phyloP scores from a whole-genome alignment of 345 rosid species.

The Noccaea bulbosa region DNA sequence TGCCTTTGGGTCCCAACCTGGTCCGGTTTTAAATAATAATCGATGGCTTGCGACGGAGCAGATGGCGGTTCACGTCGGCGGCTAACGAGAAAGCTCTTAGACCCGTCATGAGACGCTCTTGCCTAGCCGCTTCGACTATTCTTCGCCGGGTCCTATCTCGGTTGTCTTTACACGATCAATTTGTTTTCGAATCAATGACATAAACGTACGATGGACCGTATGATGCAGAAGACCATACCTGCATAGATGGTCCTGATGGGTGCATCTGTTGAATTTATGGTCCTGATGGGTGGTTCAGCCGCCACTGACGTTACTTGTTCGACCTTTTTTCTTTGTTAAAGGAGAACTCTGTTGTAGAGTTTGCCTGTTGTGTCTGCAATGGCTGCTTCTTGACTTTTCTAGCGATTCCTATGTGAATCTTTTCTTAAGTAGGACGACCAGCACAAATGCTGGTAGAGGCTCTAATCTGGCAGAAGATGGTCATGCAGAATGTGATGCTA shows the following conservation, averaged over 20 bases:
- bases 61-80: slow-evolving; percentile 82
- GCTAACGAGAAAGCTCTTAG: slow-evolving; percentile 76
- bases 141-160: slow-evolving; percentile 65
- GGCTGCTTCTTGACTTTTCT: slow-evolving; percentile 8
- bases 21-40: not conserved
- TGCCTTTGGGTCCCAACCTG: not conserved
- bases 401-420: not conserved
- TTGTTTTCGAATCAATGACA: not conserved
- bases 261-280: slow-evolving; percentile 49
- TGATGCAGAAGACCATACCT: not conserved
- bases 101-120: slow-evolving; percentile 90
- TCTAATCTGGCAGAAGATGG: slow-evolving; percentile 96
- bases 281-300: slow-evolving; percentile 66
- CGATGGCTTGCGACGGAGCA: slow-evolving; percentile 42
- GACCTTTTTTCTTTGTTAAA: not conserved
- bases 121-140: slow-evolving; percentile 77
- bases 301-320: slow-evolving; percentile 69
- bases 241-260: not conserved
- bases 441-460: slow-evolving; percentile 98
- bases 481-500: slow-evolving; percentile 85
- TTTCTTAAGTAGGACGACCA: slow-evolving; percentile 60
- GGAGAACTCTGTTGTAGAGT: not conserved
- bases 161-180: not conserved
- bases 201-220: not conserved
- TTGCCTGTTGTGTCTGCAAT: not conserved